A percentile compares a stretch with the other conserved stretches of the same genome.
These are phyloP conservation scores for Rutstroemia sydowiana DNA, from an alignment of 2,329 filamentous ascomycete species.

Conservation along the genomic window DNA sequence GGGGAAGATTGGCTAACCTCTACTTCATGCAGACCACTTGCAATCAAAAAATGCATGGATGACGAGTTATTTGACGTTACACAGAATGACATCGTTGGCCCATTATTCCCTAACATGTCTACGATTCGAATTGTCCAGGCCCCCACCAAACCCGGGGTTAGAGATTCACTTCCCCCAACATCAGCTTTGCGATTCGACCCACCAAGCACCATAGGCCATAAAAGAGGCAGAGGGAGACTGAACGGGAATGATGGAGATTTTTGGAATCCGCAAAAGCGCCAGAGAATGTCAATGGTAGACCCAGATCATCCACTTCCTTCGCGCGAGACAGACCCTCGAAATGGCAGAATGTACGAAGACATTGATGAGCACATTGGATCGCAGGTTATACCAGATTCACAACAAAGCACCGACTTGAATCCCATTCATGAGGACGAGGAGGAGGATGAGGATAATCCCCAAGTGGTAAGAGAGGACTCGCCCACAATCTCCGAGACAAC, in stretches of 20 bases:
- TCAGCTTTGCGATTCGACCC: constrained; percentile 27
- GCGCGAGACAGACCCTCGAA: constrained; percentile 19
- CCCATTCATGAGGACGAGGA: constrained; percentile 8
- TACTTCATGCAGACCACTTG: constrained; percentile 19
- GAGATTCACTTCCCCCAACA: constrained; percentile 29
- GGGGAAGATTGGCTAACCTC: background rate
- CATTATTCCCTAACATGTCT: constrained; percentile 21
- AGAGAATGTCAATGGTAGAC: constrained; percentile 19
- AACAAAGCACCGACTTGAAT: constrained; percentile 15
- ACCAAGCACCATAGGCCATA: constrained; percentile 11
- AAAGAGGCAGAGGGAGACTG: constrained; percentile 21
- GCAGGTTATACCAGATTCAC: constrained; percentile 23
- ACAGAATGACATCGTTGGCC: constrained; percentile 24
- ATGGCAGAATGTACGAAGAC: background rate
- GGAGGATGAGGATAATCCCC: constrained; percentile 2
- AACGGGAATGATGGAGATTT: constrained; percentile 11
- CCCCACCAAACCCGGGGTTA: constrained; percentile 16
- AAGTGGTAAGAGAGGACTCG: constrained; percentile 21
- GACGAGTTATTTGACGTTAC: constrained; percentile 29
- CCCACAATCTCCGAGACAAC: constrained; percentile 19
- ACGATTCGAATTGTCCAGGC: constrained; percentile 27
- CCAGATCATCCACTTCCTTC: constrained; percentile 28
- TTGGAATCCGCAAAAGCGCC: constrained; percentile 24
- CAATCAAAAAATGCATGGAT: constrained; percentile 29
- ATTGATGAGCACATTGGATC: constrained; percentile 6